These are phyloP conservation scores for Daldinia loculata DNA, from an alignment of 495 filamentous ascomycete species.

Conservation along the genomic window DNA sequence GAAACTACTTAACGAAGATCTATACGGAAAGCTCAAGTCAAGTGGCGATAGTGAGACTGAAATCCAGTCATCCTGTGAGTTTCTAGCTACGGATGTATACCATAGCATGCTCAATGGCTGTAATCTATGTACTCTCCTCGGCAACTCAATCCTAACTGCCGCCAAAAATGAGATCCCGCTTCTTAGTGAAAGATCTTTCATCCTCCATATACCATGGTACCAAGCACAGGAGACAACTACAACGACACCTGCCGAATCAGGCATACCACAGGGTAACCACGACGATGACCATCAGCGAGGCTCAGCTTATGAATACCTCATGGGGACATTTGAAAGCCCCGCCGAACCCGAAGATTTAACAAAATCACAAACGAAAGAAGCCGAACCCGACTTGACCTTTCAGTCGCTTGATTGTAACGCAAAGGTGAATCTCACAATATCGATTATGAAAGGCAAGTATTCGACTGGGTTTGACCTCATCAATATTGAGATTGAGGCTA, in stretches of 20 bases:
- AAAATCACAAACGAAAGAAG: neutral
- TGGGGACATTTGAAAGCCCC: neutral
- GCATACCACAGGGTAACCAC: neutral
- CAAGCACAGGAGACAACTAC: neutral
- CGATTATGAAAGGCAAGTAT: conserved; percentile 1
- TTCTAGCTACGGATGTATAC: conserved; percentile 4
- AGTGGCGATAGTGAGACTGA: neutral
- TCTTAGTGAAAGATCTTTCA: neutral
- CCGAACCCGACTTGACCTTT: neutral
- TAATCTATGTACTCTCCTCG: conserved; percentile 6
- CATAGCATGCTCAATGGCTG: conserved; percentile 6
- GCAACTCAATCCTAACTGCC: conserved; percentile 5
- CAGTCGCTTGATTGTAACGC: conserved; percentile 1
- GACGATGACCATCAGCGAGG: neutral
- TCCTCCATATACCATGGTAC: conserved; percentile 14
- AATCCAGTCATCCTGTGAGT: conserved; percentile 1
- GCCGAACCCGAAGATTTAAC: neutral
- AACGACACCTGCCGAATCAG: neutral
- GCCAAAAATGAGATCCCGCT: neutral
- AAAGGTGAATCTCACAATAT: neutral
- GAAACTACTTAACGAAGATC: conserved; percentile 5
- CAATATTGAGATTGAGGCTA: conserved; percentile 10
- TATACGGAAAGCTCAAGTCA: neutral
- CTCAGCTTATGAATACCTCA: conserved; percentile 1
- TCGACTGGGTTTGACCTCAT: conserved; percentile 10